Conservation (phyloP, 208 protist species). For the Crithidia fasciculata region DNA sequence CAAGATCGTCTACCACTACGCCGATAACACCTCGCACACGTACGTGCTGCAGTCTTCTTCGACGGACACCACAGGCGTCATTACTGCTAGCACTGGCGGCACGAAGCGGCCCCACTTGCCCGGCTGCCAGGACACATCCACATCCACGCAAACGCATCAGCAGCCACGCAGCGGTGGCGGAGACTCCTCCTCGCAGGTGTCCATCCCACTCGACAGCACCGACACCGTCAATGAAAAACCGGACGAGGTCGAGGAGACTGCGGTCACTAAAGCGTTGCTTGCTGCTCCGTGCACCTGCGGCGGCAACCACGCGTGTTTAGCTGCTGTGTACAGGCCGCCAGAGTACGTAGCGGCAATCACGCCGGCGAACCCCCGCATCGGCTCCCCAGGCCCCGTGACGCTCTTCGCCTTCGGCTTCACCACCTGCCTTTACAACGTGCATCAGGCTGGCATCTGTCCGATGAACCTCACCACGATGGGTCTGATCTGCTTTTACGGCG, state of each 20-base stretch:
- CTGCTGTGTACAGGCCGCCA: conserved; percentile 8
- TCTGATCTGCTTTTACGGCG: conserved; percentile 56
- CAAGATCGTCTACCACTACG: conserved; percentile 25
- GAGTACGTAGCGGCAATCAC: conserved; percentile 14
- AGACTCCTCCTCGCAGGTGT: background rate
- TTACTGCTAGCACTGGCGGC: no score
- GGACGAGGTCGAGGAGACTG: background rate
- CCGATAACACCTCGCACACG: conserved; percentile 17
- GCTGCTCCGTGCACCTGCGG: conserved; percentile 1
- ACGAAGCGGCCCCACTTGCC: no score
- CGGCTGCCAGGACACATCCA: no score
- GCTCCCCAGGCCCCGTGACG: conserved; percentile 40
- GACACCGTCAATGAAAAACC: background rate
- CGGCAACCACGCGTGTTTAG: conserved; percentile 6
- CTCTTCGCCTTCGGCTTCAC: conserved; percentile 68
- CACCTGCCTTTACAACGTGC: conserved; percentile 61
- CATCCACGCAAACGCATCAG: background rate
- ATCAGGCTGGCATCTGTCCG: conserved; percentile 42
- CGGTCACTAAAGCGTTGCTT: background rate
- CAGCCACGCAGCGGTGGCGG: background rate
- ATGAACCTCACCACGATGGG: conserved; percentile 35
- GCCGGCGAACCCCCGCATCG: conserved; percentile 26
- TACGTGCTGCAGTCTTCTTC: conserved; percentile 9
- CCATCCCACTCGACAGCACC: background rate
- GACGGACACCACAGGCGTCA: background rate